These are phyloP conservation scores for Xylaria palmicola DNA, from an alignment of 495 filamentous ascomycete genomes.

Conservation along the genomic window DNA sequence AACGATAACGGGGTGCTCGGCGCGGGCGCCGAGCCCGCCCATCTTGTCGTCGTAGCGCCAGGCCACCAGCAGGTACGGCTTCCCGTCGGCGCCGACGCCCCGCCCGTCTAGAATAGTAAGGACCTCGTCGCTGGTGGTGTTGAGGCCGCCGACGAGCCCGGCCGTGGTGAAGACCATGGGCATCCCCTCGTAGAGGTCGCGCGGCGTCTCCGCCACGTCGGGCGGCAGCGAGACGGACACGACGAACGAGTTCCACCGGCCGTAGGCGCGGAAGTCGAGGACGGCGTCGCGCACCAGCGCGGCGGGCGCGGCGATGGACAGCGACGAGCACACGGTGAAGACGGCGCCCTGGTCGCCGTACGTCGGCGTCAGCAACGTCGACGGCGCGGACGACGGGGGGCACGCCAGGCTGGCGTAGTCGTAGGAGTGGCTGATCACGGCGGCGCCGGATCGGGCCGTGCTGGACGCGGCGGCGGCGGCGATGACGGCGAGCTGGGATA, in stretches of 20 bases:
- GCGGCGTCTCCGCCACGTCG: conserved; percentile 25
- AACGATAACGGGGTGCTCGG: conserved; percentile 23
- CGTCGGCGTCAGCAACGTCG: conserved; percentile 25
- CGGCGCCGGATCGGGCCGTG: not conserved
- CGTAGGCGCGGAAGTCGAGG: conserved; percentile 27
- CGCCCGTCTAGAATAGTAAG: conserved; percentile 18
- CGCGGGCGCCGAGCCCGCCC: conserved; percentile 15
- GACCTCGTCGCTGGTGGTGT: conserved; percentile 30
- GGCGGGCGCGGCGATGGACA: conserved; percentile 19
- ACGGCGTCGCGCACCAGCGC: conserved; percentile 16
- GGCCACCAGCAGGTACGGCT: conserved; percentile 12
- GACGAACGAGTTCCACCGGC: conserved; percentile 30
- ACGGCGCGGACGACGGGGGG: not conserved
- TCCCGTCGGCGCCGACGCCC: conserved; percentile 2
- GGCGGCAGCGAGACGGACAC: conserved; percentile 21
- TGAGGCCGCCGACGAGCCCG: conserved; percentile 24
- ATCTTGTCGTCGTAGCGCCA: conserved; percentile 25
- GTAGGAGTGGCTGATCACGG: not conserved
- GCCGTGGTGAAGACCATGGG: conserved; percentile 27
- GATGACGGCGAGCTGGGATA: not conserved
- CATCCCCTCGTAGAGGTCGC: conserved; percentile 25
- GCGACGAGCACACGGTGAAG: conserved; percentile 29
- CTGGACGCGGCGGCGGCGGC: not conserved
- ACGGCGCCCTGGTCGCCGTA: conserved; percentile 28
- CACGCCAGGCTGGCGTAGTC: conserved; percentile 2